Evolutionary conservation across 768 basidiomycete species (phyloP).

Genomic region (Amanita pseudoporphyria): DNA sequence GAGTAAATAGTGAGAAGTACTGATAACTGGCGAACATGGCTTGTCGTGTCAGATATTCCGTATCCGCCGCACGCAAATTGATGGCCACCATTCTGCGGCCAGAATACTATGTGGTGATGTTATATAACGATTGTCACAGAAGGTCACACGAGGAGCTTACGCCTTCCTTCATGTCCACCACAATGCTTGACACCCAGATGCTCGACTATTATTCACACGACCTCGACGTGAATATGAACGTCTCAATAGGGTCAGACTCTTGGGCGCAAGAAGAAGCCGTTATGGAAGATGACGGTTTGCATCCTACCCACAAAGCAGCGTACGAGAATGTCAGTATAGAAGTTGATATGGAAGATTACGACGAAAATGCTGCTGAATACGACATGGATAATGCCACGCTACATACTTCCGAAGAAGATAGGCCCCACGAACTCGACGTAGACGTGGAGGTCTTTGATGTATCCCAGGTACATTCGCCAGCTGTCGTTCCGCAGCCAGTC

Average conservation of each 20-base stretch:
- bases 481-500: constrained; percentile 1
- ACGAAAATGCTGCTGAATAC: constrained; percentile 40
- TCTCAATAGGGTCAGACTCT: constrained; percentile 30
- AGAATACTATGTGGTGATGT: too few species aligned
- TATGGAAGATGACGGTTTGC: constrained; percentile 50
- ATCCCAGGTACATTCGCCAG: constrained; percentile 21
- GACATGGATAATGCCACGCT: constrained; percentile 41
- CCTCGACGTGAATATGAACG: constrained; percentile 52
- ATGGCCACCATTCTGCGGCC: constrained; percentile 8
- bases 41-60: constrained; percentile 56
- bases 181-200: constrained; percentile 54
- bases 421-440: constrained; percentile 21
- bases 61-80: constrained; percentile 40
- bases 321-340: constrained; percentile 36
- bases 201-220: constrained; percentile 43
- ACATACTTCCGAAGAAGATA: constrained; percentile 12
- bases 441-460: constrained; percentile 44
- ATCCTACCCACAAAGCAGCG: constrained; percentile 10
- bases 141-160: background rate
- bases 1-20: constrained; percentile 49
- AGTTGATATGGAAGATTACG: constrained; percentile 56
- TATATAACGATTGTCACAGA: constrained; percentile 10
- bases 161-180: constrained; percentile 21
- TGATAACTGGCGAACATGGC: constrained; percentile 63
- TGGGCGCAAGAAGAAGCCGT: constrained; percentile 44